Base-by-base conservation (phyloP, 1,139 yeast species). In the Blastobotrys raffinosifermentans region DNA sequence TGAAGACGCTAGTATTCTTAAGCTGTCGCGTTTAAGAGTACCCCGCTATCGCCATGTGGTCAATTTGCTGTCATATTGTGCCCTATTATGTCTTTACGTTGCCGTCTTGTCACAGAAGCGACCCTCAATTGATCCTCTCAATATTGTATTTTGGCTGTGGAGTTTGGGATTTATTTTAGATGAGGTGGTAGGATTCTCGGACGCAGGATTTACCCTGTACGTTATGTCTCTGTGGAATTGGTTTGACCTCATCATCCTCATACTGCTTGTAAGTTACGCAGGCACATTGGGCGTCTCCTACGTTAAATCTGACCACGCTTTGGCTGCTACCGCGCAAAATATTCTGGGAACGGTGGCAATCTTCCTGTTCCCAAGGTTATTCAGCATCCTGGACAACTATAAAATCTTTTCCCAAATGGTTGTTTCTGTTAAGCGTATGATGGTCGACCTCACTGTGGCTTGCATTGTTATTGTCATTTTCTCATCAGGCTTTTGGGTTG, bases 401-500 rank as follows among this genome's bases (percentile, higher is more conserved):
- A 70, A 69, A 43, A 71, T 72, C 39, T 73, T 75, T 60, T 71
- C 75, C 39, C 60, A 74, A 54, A 71, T 75, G 46, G 63, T 75
- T 10, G 60, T 73, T 21, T 69, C 78, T 11, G 68, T 72, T 35
- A 67, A 75, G 39, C 67, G 69, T 46, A 76, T 76, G 81, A 61
- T 70, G 31, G 66, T 73, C 55, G 77, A 74, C 47, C 63, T 75
- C 49, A 54, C 72, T 33, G 77, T 76, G n/a, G 63, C 76, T 38
- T 65, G 73, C 44, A 62, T 70, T 30, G 63, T 76, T 35, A 71
- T 76, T 41, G 58, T 72, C 19, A 66, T 77, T 29, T 63, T 75
- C 46, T 72, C 75, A 2, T 66, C 73, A 35, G 82, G 82, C 4
- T 77, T 76, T 48, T 76, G 75, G 61, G 68, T 76, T 20, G 70